Conservation (phyloP, 2,329 filamentous ascomycete species). For the Neonectria neomacrospora region DNA sequence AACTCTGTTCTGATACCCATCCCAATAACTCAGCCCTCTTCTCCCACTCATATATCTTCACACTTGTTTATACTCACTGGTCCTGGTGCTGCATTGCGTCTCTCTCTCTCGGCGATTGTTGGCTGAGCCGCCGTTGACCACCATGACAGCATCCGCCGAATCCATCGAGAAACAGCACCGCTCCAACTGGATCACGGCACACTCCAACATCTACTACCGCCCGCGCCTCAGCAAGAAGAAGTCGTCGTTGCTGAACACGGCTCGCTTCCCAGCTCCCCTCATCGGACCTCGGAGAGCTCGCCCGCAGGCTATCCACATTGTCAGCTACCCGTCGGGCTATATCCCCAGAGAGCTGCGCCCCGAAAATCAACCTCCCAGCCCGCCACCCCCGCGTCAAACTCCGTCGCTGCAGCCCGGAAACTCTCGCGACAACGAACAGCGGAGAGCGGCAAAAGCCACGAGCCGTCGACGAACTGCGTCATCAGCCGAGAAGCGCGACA, state of each 20-base stretch:
- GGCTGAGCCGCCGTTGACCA: conserved; percentile 41
- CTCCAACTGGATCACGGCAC: conserved; percentile 42
- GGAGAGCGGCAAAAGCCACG: conserved; percentile 33
- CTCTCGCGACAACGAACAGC: conserved; percentile 21
- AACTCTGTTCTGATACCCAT: conserved; percentile 3
- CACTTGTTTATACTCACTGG: background rate
- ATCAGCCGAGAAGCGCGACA: conserved; percentile 23
- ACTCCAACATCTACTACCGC: conserved; percentile 44
- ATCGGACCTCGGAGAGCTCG: conserved; percentile 54
- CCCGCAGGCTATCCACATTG: conserved; percentile 56
- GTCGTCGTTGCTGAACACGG: conserved; percentile 30
- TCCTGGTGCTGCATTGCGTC: conserved; percentile 1
- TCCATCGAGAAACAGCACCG: conserved; percentile 34
- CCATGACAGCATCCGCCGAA: conserved; percentile 41
- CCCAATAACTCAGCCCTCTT: background rate
- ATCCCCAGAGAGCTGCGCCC: conserved; percentile 57
- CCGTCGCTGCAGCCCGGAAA: conserved; percentile 38
- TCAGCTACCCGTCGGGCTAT: conserved; percentile 56
- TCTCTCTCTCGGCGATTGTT: conserved; percentile 33
- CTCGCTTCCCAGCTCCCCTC: conserved; percentile 50
- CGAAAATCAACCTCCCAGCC: conserved; percentile 32
- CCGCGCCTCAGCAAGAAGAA: conserved; percentile 44
- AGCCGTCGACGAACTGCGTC: conserved; percentile 47
- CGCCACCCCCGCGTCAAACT: conserved; percentile 29
- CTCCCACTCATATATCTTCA: background rate